phyloP scores from a whole-genome alignment of 2,329 filamentous ascomycete species.

The Penicillium freii region DNA sequence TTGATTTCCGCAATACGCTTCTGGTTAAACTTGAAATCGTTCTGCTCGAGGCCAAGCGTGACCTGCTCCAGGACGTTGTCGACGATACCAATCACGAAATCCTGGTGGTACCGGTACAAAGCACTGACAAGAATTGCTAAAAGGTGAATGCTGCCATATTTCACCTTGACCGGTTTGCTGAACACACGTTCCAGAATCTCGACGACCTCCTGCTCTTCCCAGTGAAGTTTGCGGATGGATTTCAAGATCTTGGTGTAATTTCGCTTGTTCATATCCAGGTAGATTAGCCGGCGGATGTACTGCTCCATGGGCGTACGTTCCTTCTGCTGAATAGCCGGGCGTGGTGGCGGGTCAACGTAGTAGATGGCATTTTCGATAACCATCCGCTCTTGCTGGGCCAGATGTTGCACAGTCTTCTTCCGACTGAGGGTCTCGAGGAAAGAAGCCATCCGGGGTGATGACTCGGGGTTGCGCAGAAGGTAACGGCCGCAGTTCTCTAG shows the following conservation, averaged over 20 bases:
- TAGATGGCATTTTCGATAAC: constrained; percentile 97
- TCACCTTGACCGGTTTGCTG: constrained; percentile 93
- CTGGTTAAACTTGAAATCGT: constrained; percentile 97
- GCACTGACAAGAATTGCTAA: constrained; percentile 86
- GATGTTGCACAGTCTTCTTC: constrained; percentile 93
- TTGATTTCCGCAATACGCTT: constrained; percentile 92
- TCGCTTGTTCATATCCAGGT: constrained; percentile 88
- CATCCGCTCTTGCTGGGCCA: constrained; percentile 95
- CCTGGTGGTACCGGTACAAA: constrained; percentile 85
- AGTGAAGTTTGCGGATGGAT: constrained; percentile 91
- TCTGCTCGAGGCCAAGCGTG: constrained; percentile 82
- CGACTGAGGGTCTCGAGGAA: constrained; percentile 93
- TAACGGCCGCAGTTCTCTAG: constrained; percentile 96
- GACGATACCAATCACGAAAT: constrained; percentile 86
- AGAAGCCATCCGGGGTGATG: constrained; percentile 85
- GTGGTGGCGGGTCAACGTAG: constrained; percentile 92
- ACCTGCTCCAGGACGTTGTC: constrained; percentile 90
- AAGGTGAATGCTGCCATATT: constrained; percentile 94
- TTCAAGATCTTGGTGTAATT: constrained; percentile 93
- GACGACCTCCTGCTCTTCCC: constrained; percentile 91
- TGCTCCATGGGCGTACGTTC: constrained; percentile 90
- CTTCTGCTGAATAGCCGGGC: constrained; percentile 93
- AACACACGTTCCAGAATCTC: constrained; percentile 83
- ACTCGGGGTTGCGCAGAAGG: constrained; percentile 86
- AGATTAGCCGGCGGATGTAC: constrained; percentile 89